Conservation (phyloP, 2,329 filamentous ascomycete species). For the Rhynchosporium secalis region DNA sequence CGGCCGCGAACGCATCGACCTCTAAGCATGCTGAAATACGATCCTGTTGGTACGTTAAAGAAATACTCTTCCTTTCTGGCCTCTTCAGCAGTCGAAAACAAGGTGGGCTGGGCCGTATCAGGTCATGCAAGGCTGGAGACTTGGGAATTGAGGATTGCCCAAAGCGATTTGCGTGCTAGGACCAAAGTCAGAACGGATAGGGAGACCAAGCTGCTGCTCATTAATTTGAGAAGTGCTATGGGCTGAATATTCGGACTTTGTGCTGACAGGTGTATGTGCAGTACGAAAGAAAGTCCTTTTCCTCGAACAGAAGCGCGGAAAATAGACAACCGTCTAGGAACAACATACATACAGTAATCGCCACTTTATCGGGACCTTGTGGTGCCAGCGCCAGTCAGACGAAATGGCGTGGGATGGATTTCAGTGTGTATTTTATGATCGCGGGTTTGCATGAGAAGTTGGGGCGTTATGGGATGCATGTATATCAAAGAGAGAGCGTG, state of each 20-base stretch:
- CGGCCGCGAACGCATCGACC: conserved; percentile 79
- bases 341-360: not conserved
- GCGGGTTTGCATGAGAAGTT: conserved; percentile 1
- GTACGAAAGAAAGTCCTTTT: conserved; percentile 96
- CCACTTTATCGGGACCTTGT: not conserved
- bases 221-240: not conserved
- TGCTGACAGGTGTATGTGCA: conserved; percentile 41
- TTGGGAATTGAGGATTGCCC: too few relatives aligned
- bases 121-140: not conserved
- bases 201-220: not conserved
- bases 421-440: not conserved
- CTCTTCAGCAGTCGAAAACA: not conserved
- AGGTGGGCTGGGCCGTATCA: not conserved
- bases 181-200: not conserved
- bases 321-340: conserved; percentile 42
- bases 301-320: conserved; percentile 83
- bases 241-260: conserved; percentile 1
- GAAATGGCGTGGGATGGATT: not conserved
- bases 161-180: not conserved
- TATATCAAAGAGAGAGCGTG: not conserved
- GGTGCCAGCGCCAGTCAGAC: too few relatives aligned
- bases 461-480: conserved; percentile 7
- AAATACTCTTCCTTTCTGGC: not conserved
- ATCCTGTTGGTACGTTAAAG: conserved; percentile 72
- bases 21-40: conserved; percentile 98